These are phyloP conservation scores for Akanthomyces muscarius DNA, from an alignment of 2,329 filamentous ascomycete species.

Conservation along the genomic window DNA sequence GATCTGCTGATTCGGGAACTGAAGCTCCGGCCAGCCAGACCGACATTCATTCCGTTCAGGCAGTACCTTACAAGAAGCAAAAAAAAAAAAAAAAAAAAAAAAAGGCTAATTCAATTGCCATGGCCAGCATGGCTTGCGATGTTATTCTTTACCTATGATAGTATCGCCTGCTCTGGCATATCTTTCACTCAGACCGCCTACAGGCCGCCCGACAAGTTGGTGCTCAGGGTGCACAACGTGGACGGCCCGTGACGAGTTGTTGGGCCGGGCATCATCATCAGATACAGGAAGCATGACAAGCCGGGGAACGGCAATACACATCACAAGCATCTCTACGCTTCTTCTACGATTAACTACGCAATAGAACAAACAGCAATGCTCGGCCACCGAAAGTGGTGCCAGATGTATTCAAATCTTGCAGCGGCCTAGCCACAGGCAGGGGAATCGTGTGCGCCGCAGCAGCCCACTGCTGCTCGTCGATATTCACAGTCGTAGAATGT, in stretches of 20 bases:
- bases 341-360: neutral
- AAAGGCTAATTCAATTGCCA: no score
- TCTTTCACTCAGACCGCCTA: no score
- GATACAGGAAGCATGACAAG: neutral
- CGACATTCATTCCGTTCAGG: no score
- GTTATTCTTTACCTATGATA: no score
- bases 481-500: neutral
- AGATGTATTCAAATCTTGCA: constrained; percentile 6
- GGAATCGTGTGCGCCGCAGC: constrained; percentile 11
- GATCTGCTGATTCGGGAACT: constrained; percentile 9
- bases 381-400: neutral
- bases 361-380: neutral
- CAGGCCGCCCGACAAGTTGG: neutral
- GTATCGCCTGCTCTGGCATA: no score
- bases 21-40: neutral
- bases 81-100: no score
- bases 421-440: neutral
- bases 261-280: neutral
- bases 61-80: no score
- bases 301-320: neutral
- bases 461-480: constrained; percentile 13
- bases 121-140: no score
- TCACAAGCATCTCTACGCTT: neutral
- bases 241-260: neutral
- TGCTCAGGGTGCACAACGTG: neutral